These are phyloP conservation scores for Botrytis hyacinthi DNA, from an alignment of 2,329 filamentous ascomycete species.

Conservation along the genomic window DNA sequence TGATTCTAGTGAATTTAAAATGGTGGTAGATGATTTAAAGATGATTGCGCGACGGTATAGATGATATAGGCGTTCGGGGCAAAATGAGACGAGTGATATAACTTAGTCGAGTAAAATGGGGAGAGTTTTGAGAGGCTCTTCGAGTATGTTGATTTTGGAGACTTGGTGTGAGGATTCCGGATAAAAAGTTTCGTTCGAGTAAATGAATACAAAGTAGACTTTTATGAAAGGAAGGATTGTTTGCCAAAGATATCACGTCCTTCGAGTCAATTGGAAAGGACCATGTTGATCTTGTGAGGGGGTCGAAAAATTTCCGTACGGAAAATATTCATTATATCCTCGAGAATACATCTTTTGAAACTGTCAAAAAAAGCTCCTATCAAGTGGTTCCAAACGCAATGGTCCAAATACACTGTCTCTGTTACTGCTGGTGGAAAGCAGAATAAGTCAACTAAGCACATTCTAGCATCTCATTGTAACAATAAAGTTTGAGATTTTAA, in stretches of 20 bases:
- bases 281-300: neutral
- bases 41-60: neutral
- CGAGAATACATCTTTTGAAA: rapidly evolving
- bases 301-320: neutral
- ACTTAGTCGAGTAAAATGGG: neutral
- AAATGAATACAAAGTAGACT: neutral
- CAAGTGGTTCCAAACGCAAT: neutral
- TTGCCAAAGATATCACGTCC: neutral
- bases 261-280: neutral
- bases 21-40: no score
- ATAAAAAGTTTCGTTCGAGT: neutral
- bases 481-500: neutral
- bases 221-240: neutral
- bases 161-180: neutral
- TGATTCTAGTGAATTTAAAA: neutral
- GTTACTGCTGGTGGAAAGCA: neutral
- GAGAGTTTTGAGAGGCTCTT: neutral
- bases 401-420: neutral
- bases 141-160: neutral
- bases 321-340: neutral
- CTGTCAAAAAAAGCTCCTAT: rapidly evolving
- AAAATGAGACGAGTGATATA: neutral
- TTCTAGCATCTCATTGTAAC: neutral
- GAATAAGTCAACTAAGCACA: neutral
- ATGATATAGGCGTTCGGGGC: neutral